Percentiles rank a stretch among this genome's conserved stretches.
Evolutionary conservation across 345 rosid genomes (phyloP).

Genomic region (Cardamine resedifolia): DNA sequence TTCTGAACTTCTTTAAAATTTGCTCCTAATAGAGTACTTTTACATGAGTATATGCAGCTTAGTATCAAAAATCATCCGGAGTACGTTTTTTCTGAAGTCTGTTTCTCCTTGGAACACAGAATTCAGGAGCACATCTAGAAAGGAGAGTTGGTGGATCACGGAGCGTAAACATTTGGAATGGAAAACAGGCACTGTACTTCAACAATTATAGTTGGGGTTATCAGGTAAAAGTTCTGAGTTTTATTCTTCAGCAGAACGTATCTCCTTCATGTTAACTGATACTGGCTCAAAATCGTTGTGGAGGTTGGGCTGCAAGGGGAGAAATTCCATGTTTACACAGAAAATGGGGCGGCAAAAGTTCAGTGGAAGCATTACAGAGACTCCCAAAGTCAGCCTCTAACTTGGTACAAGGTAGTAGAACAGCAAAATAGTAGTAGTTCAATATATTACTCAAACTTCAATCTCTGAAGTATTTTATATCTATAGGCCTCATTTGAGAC

Average conservation of each 20-base stretch:
- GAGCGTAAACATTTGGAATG: constrained; percentile 42
- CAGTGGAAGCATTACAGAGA: constrained; percentile 50
- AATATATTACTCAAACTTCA: constrained; percentile 16
- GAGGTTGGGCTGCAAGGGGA: constrained; percentile 80
- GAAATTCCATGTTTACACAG: constrained; percentile 46
- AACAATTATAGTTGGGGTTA: constrained; percentile 64
- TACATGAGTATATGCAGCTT: not conserved
- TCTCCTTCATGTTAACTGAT: constrained; percentile 26
- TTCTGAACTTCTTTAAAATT: not conserved
- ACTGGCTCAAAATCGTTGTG: constrained; percentile 11
- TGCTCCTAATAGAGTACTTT: constrained; percentile 19
- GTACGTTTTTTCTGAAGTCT: constrained; percentile 8
- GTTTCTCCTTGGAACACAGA: constrained; percentile 35
- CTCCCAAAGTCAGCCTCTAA: constrained; percentile 48
- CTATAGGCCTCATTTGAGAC: constrained; percentile 57
- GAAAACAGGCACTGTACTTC: constrained; percentile 34
- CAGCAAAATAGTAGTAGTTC: not conserved
- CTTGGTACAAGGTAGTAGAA: constrained; percentile 79
- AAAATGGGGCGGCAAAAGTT: constrained; percentile 42
- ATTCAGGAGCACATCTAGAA: constrained; percentile 74
- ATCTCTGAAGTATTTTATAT: not conserved
- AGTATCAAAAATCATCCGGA: not conserved
- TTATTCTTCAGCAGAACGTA: not conserved
- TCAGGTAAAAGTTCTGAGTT: constrained; percentile 47
- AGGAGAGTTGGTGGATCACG: constrained; percentile 53